Base-by-base conservation (phyloP, 345 rosid species). In the Pistacia integerrima region DNA sequence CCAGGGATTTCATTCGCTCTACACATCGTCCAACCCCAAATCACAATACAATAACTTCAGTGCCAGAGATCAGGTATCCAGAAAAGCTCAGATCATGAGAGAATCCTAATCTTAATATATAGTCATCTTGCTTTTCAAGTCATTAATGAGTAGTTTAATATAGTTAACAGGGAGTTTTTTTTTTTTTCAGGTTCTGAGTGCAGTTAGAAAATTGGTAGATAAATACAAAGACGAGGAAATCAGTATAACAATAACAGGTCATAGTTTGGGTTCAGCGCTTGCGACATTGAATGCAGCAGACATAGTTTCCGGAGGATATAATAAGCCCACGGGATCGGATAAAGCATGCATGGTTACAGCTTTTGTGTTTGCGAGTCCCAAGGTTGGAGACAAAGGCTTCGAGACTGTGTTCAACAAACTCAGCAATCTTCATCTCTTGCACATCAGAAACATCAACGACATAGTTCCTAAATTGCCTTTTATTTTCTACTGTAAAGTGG, bases 251-350 rank as follows among this genome's bases (percentile, higher is more conserved):
- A 12, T 88, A 41, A 77, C 87, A 1, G 92, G 94, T 1, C 91
- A 88, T 79, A 88, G 94, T 83, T 25, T 90, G 41, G 94, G 94
- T 0, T 86, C 82, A 16, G 88, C 91, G n/a, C 79, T 90, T 22
- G 87, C 90, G 7, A 81, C 82, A 10, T 77, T 90, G 25, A 79
- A 82, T 8, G 92, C 92, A 6, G 80, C 79, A 25, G 92, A 88
- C 68, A 80, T 88, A 58, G 79, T 83, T 25, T 28, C 80, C 33
- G 85, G 84, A 4, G 78, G 81, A 51, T 69, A 67, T 48, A 85
- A 81, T 33, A 81, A 77, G 73, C 69, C 62, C n/a, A 28, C 22
- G 56, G 36, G n/a, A 5, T 46, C 72, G 18, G 68, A 73, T 44
- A 75, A 44, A 44, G 57, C 77, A 1, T 72, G 48, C 44, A 67